Evolutionary conservation across 1,139 yeast genomes (phyloP).

Genomic region (Taphrina confusa): DNA sequence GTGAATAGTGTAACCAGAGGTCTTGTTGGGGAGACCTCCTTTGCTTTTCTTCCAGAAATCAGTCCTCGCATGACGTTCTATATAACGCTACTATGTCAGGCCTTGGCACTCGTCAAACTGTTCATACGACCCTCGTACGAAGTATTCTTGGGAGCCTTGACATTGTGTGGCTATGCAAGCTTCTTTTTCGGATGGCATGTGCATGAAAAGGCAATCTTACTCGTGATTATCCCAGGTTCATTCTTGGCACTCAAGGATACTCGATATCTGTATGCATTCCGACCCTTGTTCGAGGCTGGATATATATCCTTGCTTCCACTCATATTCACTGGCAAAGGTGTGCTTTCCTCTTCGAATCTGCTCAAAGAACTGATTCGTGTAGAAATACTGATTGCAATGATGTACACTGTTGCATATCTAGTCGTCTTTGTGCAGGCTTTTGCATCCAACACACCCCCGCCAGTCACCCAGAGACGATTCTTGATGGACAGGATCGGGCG

Average conservation of each 20-base stretch:
- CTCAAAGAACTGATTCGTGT: not conserved
- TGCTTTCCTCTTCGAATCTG: too few species aligned
- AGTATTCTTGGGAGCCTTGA: constrained; percentile 77
- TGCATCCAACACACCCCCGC: not conserved
- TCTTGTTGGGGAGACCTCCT: constrained; percentile 83
- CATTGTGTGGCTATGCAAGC: constrained; percentile 88
- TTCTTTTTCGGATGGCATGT: constrained; percentile 98
- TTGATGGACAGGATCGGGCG: constrained; percentile 71
- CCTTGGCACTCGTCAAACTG: constrained; percentile 73
- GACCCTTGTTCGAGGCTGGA: constrained; percentile 75
- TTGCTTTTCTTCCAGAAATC: constrained; percentile 75
- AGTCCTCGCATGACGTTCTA: constrained; percentile 75
- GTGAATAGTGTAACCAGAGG: constrained; percentile 67
- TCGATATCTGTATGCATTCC: constrained; percentile 57
- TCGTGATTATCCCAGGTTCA: constrained; percentile 72
- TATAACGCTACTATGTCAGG: constrained; percentile 77
- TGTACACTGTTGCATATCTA: constrained; percentile 86
- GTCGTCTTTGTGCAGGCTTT: constrained; percentile 58
- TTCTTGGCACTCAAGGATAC: constrained; percentile 65
- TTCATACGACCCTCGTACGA: constrained; percentile 72
- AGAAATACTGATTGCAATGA: constrained; percentile 72
- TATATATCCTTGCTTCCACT: constrained; percentile 87
- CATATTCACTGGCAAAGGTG: constrained; percentile 65
- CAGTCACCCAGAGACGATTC: constrained; percentile 45
- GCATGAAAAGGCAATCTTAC: constrained; percentile 90